Evolutionary conservation across 805 yeast species (phyloP), one percentile per base, ranked within the genome.

Genomic region (Candida germanica): DNA sequence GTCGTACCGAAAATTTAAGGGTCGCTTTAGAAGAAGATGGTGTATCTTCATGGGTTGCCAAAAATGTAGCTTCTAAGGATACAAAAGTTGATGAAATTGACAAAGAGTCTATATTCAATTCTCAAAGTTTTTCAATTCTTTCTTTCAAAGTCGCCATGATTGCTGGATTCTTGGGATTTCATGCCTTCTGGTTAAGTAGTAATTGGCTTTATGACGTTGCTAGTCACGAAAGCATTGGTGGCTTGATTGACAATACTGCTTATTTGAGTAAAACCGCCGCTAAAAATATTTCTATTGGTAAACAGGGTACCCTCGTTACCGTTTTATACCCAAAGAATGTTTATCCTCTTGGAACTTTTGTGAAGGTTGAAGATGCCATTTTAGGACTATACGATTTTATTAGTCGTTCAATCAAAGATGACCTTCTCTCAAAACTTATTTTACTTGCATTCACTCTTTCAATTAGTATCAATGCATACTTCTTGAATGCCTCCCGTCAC

Each of bases 1-100:
- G 89, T 60, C 79, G 87, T 46, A 83, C 87, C 31, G 79, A 86
- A 40, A 77, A 79, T 37, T 75, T 88, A 54, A 80, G 83, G 54
- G 79, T 77, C 44, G 87, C 86, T 19, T 69, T 91, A 45, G 93
- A 89, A 65, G 98, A 91, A 57, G 98, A 91, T 53, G 98, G 98
- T 17, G 76, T 91, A 22, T 73, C 84, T 29, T 77, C 79, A 26
- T 58, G 67, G 31, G 83, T 84, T 22, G 96, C 96, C 6, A 58
- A 59, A 8, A 79, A 77, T 45, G 72, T 79, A 25, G 89, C 88
- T 23, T 79, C 80, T 12, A 61, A 54, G 29, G 51, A 64, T 22
- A 53, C 53, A 27, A 61, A 66, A 44, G 60, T 69, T 15, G 42
- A 58, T 20, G 20, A 29, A 11, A 20, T 20, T 13, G 46, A 49